phyloP scores from a whole-genome alignment of 176 grass and related monocot species.

The Echinochloa phyllopogon region DNA sequence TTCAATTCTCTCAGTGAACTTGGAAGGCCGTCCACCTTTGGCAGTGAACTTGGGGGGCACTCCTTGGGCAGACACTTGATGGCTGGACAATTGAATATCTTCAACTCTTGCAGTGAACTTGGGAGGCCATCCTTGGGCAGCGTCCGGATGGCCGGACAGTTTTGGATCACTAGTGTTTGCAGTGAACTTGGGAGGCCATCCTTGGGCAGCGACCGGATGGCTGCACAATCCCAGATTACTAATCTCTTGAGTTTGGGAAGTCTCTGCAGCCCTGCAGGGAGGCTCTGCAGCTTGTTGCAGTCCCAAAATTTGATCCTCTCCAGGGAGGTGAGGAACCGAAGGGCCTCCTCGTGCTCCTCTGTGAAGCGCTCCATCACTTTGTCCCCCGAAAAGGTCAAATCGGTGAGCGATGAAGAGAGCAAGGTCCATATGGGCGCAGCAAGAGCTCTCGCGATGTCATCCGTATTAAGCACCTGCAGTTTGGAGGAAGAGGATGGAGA shows the following conservation, averaged over 20 bases:
- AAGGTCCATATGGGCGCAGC: neutral
- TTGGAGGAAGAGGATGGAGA: neutral
- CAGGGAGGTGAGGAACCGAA: neutral
- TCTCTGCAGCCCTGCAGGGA: neutral
- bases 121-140: neutral
- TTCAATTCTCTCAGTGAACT: neutral
- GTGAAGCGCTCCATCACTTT: neutral
- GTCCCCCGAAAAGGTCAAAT: neutral
- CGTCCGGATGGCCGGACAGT: neutral
- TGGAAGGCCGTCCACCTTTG: neutral
- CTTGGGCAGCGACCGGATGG: neutral
- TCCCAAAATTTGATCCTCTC: neutral
- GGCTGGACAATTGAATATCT: too few relatives aligned
- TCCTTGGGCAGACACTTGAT: neutral
- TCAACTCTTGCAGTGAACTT: neutral
- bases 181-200: neutral
- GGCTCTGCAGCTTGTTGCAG: neutral
- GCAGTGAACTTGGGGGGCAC: neutral
- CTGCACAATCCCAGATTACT: fast-evolving
- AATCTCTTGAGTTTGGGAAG: neutral
- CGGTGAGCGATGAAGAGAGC: neutral
- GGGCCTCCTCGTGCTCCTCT: neutral
- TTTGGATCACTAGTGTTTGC: too few relatives aligned
- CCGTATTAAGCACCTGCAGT: neutral
- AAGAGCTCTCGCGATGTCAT: neutral